A percentile compares a stretch with the other conserved stretches of the same genome.
Evolutionary conservation across 495 filamentous ascomycete genomes (phyloP).

Genomic region (Hypoxylon perforatum): DNA sequence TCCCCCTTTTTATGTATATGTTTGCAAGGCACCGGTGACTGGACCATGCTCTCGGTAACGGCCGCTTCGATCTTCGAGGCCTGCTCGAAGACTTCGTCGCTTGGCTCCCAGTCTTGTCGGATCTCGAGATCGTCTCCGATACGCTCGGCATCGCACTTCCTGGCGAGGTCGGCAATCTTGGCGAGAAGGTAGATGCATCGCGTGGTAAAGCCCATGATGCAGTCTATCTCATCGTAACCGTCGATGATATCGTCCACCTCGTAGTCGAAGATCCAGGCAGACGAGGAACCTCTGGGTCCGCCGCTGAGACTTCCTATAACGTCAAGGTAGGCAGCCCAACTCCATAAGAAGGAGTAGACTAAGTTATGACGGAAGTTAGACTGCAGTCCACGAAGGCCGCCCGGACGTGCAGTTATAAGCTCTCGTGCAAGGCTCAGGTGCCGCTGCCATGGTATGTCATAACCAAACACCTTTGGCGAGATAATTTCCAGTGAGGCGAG

Average conservation of each 20-base stretch:
- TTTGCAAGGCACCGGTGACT: constrained; percentile 55
- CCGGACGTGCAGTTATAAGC: constrained; percentile 74
- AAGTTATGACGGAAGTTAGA: constrained; percentile 66
- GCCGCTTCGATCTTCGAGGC: constrained; percentile 67
- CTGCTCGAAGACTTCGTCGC: constrained; percentile 59
- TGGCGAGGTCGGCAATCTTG: constrained; percentile 77
- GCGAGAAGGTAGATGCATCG: constrained; percentile 77
- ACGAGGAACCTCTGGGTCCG: constrained; percentile 47
- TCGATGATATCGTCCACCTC: constrained; percentile 64
- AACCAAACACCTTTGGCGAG: constrained; percentile 79
- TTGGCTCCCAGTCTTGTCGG: constrained; percentile 68
- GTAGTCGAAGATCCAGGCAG: constrained; percentile 57
- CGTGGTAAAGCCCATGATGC: constrained; percentile 81
- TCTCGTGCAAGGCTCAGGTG: constrained; percentile 81
- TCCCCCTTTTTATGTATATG: constrained; percentile 61
- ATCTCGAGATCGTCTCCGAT: constrained; percentile 65
- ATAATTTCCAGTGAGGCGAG: constrained; percentile 87
- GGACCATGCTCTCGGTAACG: constrained; percentile 59
- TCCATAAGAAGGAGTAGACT: constrained; percentile 80
- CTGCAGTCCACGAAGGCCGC: constrained; percentile 66
- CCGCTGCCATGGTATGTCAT: constrained; percentile 78
- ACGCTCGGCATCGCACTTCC: constrained; percentile 74
- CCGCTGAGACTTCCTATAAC: constrained; percentile 82
- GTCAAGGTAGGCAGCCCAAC: constrained; percentile 90
- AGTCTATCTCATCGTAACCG: constrained; percentile 75